Base-by-base conservation (phyloP, 2,329 filamentous ascomycete species). In the Colletotrichum horii region DNA sequence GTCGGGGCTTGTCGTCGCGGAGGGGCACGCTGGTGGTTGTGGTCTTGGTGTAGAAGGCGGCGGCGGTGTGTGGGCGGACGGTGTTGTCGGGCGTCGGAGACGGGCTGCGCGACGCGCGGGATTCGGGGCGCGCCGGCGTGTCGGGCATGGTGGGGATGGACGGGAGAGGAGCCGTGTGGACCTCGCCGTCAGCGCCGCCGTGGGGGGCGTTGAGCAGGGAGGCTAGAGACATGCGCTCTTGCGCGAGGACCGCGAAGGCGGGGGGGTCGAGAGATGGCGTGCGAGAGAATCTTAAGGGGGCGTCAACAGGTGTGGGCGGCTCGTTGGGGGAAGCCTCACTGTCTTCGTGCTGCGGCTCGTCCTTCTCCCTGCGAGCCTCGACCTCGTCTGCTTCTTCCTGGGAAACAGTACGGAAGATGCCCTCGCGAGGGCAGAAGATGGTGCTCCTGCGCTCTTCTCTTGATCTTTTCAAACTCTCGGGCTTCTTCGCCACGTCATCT, bases 251-350 rank as follows among this genome's bases (percentile, higher is more conserved):
- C 55, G 91, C 91, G 79, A 89, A 90, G n/a, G 89, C 83, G 3
- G 92, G 91, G 24, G 91, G 91, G 16, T 93, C 91, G 55, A 91
- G 88, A 0, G 91, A 93, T 15, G 91, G 91, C 3, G 91, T 92
- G 76, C 91, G 87, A 15, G 91, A 88, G 81, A 88, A 92, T 66
- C 84, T 81, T 43, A 79, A 78, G 32, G 84, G 82, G 5, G 82
- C 78, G 15, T 84, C 84, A 15, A 77, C 79, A 4, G 82, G 81
- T 19, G 84, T 83, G 9, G 83, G 81, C 14, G 83, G 83, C 60
- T 83, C 81, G 32, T 79, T 78, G 32, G 78, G 75, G 38, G 62
- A 66, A 22, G 69, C 74, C 12, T 75, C 36, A 61, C 66, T 76
- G n/a, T 72, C 65, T 28, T 76, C 74, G 16, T 77, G 76, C 12